phyloP scores from a whole-genome alignment of 2,329 filamentous ascomycete genomes.

The Colletotrichum limetticola region DNA sequence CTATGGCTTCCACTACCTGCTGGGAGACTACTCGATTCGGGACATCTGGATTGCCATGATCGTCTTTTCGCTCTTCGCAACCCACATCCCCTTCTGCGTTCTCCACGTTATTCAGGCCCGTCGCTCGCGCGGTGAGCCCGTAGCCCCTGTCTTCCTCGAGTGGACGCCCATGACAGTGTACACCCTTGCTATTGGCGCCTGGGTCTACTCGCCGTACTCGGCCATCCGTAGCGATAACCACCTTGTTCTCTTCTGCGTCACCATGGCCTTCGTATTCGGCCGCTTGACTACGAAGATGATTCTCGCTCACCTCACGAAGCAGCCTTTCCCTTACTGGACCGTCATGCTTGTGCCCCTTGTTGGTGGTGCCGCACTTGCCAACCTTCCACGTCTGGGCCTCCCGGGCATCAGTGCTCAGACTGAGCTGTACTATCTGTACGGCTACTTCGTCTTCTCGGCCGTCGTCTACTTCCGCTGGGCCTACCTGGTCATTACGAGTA shows the following conservation, averaged over 20 bases:
- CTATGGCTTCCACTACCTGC: slow-evolving; percentile 63
- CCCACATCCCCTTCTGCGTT: slow-evolving; percentile 90
- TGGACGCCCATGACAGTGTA: slow-evolving; percentile 93
- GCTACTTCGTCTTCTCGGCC: slow-evolving; percentile 84
- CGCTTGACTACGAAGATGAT: slow-evolving; percentile 99
- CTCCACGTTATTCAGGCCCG: slow-evolving; percentile 85
- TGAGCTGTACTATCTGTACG: slow-evolving; percentile 85
- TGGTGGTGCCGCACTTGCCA: slow-evolving; percentile 83
- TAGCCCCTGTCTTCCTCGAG: slow-evolving; percentile 88
- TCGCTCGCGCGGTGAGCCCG: slow-evolving; percentile 74
- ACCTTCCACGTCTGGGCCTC: slow-evolving; percentile 82
- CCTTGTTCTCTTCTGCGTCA: slow-evolving; percentile 90
- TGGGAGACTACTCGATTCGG: slow-evolving; percentile 79
- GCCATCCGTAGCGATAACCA: slow-evolving; percentile 85
- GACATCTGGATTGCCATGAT: slow-evolving; percentile 89
- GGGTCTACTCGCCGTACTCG: slow-evolving; percentile 92
- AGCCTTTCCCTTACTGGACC: slow-evolving; percentile 98
- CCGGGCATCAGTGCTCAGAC: slow-evolving; percentile 70
- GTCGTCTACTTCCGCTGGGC: slow-evolving; percentile 96
- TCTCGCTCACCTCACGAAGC: slow-evolving; percentile 89
- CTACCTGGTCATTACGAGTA: slow-evolving; percentile 87
- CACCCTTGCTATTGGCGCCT: slow-evolving; percentile 78
- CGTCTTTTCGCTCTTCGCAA: slow-evolving; percentile 70
- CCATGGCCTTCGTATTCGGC: slow-evolving; percentile 96
- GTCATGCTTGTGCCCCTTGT: slow-evolving; percentile 88